Conservation (phyloP, 257 asterid genomes). For the Gentiana dahurica region DNA sequence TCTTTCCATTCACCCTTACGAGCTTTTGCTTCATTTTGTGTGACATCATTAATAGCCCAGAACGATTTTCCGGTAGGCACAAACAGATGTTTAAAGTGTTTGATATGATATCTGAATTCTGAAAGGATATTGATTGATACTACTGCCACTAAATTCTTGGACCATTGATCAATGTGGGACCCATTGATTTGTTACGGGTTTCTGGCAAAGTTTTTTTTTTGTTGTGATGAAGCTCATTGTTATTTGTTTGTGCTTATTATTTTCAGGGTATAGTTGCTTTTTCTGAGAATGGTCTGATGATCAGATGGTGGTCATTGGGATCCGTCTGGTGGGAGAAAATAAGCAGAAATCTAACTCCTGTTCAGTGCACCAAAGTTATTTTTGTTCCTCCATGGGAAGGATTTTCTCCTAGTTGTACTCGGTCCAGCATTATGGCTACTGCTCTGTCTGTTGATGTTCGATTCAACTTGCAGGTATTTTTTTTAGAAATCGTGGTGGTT, state of each 20-base stretch:
- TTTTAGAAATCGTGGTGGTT: too few species aligned
- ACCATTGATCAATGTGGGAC: too few species aligned
- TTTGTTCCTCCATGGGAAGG: conserved; percentile 96
- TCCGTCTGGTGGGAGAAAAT: conserved; percentile 98
- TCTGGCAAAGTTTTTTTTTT: too few species aligned
- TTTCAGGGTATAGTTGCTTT: conserved; percentile 88
- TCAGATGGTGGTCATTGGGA: conserved; percentile 97
- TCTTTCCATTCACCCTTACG: conserved; percentile 3
- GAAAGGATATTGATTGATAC: too few species aligned
- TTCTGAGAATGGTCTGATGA: conserved; percentile 85
- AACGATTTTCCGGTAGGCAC: too few species aligned
- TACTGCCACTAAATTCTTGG: too few species aligned
- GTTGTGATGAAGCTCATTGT: background rate
- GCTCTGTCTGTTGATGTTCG: conserved; percentile 33
- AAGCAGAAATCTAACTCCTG: conserved; percentile 71
- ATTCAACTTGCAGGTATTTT: conserved; percentile 48
- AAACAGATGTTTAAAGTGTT: too few species aligned
- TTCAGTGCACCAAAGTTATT: conserved; percentile 85
- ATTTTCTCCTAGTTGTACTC: conserved; percentile 71
- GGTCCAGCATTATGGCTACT: conserved; percentile 77
- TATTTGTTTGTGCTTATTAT: conserved; percentile 1
- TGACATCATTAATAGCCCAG: too few species aligned
- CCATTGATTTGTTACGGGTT: too few species aligned
- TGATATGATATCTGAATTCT: too few species aligned
- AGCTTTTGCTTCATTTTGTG: background rate